phyloP scores from a whole-genome alignment of 1,139 yeast species.

The Hemisphaericaspora lyxosophila region DNA sequence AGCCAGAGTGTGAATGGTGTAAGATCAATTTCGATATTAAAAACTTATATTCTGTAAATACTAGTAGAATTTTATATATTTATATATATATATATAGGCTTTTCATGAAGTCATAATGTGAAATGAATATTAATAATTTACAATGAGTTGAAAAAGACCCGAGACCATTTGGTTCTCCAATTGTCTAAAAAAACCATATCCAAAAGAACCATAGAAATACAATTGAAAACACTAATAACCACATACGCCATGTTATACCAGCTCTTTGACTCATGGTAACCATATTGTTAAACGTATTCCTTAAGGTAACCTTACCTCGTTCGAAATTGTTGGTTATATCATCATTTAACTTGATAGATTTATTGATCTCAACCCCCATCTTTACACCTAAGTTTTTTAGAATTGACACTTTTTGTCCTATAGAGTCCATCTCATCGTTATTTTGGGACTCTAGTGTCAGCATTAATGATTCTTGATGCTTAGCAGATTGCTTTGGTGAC shows the following conservation, averaged over 20 bases:
- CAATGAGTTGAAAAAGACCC: no score
- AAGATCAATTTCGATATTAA: slow-evolving; percentile 8
- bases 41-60: slow-evolving; percentile 9
- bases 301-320: slow-evolving; percentile 48
- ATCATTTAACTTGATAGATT: slow-evolving; percentile 62
- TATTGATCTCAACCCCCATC: slow-evolving; percentile 86
- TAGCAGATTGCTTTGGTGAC: slow-evolving; percentile 30
- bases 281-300: slow-evolving; percentile 72
- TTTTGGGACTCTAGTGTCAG: slow-evolving; percentile 81
- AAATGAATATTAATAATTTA: no score
- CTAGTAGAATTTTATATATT: background rate
- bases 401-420: slow-evolving; percentile 69
- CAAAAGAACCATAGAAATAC: slow-evolving; percentile 71
- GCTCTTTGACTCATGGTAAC: slow-evolving; percentile 78
- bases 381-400: slow-evolving; percentile 68
- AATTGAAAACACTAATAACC: slow-evolving; percentile 67
- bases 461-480: slow-evolving; percentile 56
- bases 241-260: slow-evolving; percentile 75
- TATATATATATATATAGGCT: background rate
- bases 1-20: slow-evolving; percentile 3
- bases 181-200: slow-evolving; percentile 64
- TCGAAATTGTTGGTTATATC: slow-evolving; percentile 51
- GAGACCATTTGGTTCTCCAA: no score
- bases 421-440: slow-evolving; percentile 69
- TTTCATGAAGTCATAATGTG: no score